These are phyloP conservation scores for Orbilia brochopaga DNA, from an alignment of 2,329 filamentous ascomycete species.

Conservation along the genomic window DNA sequence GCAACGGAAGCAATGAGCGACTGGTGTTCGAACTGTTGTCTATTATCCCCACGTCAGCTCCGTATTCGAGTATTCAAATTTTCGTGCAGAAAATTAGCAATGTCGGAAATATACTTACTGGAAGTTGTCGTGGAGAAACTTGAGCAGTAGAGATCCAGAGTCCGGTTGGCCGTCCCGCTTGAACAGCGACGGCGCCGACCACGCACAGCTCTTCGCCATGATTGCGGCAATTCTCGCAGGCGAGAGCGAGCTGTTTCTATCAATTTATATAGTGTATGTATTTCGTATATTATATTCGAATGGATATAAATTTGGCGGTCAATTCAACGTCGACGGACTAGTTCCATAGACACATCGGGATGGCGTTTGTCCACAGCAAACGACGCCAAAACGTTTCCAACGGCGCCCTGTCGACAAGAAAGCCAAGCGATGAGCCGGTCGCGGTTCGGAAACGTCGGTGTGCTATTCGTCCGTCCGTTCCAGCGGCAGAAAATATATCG, in stretches of 20 bases:
- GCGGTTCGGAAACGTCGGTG: background rate
- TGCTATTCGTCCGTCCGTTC: no score
- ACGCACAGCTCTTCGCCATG: slow-evolving; percentile 40
- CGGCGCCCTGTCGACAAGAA: background rate
- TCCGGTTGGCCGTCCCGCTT: slow-evolving; percentile 18
- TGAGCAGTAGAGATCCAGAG: slow-evolving; percentile 14
- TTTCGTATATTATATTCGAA: background rate
- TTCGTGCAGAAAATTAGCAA: background rate
- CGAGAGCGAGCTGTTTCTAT: background rate
- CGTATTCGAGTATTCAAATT: background rate
- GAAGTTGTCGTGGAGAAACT: slow-evolving; percentile 24
- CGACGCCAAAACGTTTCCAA: background rate
- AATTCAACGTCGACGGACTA: background rate
- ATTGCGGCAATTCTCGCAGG: background rate
- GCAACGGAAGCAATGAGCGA: slow-evolving; percentile 80
- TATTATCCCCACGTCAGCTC: slow-evolving; percentile 18
- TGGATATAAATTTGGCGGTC: background rate
- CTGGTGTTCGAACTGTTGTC: slow-evolving; percentile 59
- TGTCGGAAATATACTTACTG: slow-evolving; percentile 21
- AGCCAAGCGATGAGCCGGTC: background rate
- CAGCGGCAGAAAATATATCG: no score
- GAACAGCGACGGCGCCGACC: slow-evolving; percentile 29
- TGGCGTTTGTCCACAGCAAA: background rate
- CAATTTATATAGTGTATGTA: background rate
- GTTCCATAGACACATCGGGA: background rate